Conservation (phyloP, 2,329 filamentous ascomycete genomes). For the Fusarium xylarioides region DNA sequence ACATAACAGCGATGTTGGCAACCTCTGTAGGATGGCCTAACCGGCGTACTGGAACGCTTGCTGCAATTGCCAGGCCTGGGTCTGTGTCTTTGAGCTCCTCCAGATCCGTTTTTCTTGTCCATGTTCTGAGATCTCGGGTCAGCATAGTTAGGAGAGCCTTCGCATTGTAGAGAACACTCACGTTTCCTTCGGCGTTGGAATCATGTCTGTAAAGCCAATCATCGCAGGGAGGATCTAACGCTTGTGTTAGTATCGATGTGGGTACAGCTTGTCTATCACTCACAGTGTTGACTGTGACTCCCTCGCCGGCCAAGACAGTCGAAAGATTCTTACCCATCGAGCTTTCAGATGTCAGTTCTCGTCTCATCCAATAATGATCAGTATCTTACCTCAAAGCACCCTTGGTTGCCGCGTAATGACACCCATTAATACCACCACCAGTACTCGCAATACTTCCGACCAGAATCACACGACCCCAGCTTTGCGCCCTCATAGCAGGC, state of each 20-base stretch:
- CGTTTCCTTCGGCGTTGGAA: constrained; percentile 46
- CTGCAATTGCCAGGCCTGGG: constrained; percentile 48
- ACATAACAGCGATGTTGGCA: constrained; percentile 48
- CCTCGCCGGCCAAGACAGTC: constrained; percentile 45
- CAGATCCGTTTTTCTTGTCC: constrained; percentile 45
- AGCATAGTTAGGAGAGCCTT: fast-evolving
- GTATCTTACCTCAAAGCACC: constrained; percentile 40
- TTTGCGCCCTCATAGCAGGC: constrained; percentile 44
- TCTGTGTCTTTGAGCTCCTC: constrained; percentile 45
- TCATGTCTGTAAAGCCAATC: constrained; percentile 50
- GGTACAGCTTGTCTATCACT: background rate
- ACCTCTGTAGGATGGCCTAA: constrained; percentile 49
- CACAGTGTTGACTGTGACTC: constrained; percentile 48
- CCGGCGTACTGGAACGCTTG: constrained; percentile 47
- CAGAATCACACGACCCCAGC: constrained; percentile 47
- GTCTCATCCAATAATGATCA: fast-evolving
- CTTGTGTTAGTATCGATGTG: fast-evolving
- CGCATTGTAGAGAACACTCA: background rate
- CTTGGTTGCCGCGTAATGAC: constrained; percentile 49
- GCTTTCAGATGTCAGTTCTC: constrained; percentile 25
- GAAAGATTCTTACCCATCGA: constrained; percentile 49
- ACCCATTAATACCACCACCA: constrained; percentile 48
- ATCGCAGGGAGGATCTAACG: constrained; percentile 45
- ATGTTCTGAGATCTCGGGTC: constrained; percentile 35
- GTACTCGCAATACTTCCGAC: constrained; percentile 48